Conservation (phyloP, 2,329 filamentous ascomycete genomes). For the Karstenula rhodostoma region DNA sequence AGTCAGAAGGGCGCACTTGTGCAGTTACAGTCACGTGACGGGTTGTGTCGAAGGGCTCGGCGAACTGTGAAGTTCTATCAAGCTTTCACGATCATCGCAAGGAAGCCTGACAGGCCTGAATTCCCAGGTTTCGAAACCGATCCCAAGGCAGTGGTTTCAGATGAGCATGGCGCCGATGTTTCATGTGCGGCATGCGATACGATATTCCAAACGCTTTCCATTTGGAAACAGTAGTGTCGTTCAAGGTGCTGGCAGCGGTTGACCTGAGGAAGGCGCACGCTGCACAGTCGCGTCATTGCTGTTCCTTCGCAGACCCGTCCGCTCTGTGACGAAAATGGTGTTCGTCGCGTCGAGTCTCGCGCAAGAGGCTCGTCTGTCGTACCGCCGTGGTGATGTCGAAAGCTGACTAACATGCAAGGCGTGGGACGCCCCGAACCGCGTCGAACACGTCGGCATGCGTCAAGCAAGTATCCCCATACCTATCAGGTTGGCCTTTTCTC, state of each 20-base stretch:
- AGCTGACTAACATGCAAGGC: slow-evolving; percentile 3
- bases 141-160: slow-evolving; percentile 2
- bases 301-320: background rate
- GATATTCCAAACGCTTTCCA: background rate
- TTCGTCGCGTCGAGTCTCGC: background rate
- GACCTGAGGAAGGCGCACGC: background rate
- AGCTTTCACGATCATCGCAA: slow-evolving; percentile 8
- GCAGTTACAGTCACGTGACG: no score
- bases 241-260: background rate
- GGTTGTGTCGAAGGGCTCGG: background rate
- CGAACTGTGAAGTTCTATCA: no score
- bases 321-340: background rate
- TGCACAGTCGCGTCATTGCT: background rate
- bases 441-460: slow-evolving; percentile 7
- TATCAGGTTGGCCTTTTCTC: background rate
- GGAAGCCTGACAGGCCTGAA: slow-evolving; percentile 9
- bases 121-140: slow-evolving; percentile 6
- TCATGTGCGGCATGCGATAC: slow-evolving; percentile 7
- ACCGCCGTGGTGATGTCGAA: background rate
- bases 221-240: slow-evolving; percentile 3
- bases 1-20: no score
- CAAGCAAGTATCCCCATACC: background rate
- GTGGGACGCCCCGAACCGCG: background rate
- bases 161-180: background rate
- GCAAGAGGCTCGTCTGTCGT: background rate